Conservation (phyloP, 2,329 filamentous ascomycete species). For the Zymoseptoria crescenta region DNA sequence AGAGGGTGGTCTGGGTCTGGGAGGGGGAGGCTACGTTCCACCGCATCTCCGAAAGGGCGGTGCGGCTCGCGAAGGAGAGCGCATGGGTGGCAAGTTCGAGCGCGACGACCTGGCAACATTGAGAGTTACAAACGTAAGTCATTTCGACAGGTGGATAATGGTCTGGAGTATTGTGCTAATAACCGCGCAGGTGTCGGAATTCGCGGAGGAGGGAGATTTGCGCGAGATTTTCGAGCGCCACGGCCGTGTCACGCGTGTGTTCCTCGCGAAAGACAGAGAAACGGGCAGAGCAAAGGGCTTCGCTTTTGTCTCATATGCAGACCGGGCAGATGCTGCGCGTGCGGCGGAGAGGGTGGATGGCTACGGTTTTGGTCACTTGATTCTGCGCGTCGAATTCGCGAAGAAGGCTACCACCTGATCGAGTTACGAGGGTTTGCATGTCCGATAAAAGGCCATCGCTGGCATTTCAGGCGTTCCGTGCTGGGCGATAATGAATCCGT, state of each 20-base stretch:
- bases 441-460: background rate
- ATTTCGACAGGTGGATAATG: background rate
- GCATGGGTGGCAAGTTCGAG: constrained; percentile 91
- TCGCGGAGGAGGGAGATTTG: constrained; percentile 91
- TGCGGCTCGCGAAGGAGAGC: constrained; percentile 61
- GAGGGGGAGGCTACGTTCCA: constrained; percentile 84
- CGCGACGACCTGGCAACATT: constrained; percentile 93
- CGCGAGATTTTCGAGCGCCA: constrained; percentile 98
- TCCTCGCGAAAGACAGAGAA: constrained; percentile 95
- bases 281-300: constrained; percentile 96
- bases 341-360: constrained; percentile 98
- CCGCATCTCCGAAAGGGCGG: constrained; percentile 75
- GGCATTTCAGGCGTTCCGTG: background rate
- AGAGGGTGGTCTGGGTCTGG: constrained; percentile 49
- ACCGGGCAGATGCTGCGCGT: constrained; percentile 79
- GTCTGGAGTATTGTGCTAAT: constrained; percentile 22
- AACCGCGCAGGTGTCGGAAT: constrained; percentile 69
- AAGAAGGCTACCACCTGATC: constrained; percentile 46
- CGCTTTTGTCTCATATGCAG: constrained; percentile 95
- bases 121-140: constrained; percentile 89
- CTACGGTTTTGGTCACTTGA: constrained; percentile 79
- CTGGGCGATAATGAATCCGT: background rate
- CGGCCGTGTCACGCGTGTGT: constrained; percentile 92
- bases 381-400: constrained; percentile 79
- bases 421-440: background rate